A percentile compares a stretch with the other conserved stretches of the same genome.
Evolutionary conservation across 1,284 basidiomycete genomes (phyloP).

Genomic region (Hemileia vastatrix): DNA sequence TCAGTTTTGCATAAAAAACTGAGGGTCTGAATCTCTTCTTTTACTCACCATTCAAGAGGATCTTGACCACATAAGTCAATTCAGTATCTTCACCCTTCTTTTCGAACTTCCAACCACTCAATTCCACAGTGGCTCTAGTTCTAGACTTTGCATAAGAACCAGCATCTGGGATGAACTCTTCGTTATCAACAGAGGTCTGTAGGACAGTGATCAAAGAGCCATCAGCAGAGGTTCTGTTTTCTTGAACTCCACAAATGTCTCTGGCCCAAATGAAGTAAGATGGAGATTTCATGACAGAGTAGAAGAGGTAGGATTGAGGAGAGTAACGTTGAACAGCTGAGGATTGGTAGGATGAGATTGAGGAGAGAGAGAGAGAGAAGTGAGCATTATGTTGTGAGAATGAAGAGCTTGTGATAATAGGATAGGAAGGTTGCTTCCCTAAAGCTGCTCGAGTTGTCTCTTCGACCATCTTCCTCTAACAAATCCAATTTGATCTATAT

Average conservation of each 20-base stretch:
- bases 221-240: constrained; percentile 26
- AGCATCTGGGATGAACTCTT: constrained; percentile 34
- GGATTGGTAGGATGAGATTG: not conserved
- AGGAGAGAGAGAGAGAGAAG: no score
- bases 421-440: no score
- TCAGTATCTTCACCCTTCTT: constrained; percentile 32
- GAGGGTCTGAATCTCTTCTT: not conserved
- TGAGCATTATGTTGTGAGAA: no score
- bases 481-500: not conserved
- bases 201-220: constrained; percentile 29
- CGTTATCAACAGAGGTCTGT: constrained; percentile 33
- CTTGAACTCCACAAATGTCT: constrained; percentile 38
- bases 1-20: no score
- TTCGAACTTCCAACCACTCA: constrained; percentile 32
- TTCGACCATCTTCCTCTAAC: no score
- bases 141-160: constrained; percentile 34
- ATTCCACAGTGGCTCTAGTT: constrained; percentile 35
- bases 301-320: constrained; percentile 27
- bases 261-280: constrained; percentile 39
- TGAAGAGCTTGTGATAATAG: no score
- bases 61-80: constrained; percentile 37
- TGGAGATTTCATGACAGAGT: constrained; percentile 36
- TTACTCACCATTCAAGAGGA: constrained; percentile 32
- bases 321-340: constrained; percentile 10
- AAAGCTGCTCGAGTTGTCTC: no score